phyloP scores from a whole-genome alignment of 768 basidiomycete genomes.

The Pleurotus salmoneostramineus region DNA sequence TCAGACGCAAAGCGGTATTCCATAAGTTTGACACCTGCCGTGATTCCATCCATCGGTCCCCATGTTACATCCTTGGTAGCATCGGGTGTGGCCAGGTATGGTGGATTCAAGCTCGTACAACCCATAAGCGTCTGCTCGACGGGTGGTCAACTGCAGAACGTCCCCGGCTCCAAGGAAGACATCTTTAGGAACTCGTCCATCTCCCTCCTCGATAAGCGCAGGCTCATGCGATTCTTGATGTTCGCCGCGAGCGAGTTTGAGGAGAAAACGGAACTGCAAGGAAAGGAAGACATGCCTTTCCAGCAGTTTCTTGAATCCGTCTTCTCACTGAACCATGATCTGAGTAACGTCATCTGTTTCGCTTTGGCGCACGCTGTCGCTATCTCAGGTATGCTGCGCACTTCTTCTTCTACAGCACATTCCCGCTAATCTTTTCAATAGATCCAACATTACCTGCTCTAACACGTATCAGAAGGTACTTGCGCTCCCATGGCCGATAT shows the following conservation, averaged over 20 bases:
- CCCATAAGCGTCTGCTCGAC: slow-evolving; percentile 57
- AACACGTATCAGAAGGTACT: slow-evolving; percentile 64
- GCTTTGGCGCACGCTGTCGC: slow-evolving; percentile 72
- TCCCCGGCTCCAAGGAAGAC: slow-evolving; percentile 90
- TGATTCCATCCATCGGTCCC: slow-evolving; percentile 77
- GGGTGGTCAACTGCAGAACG: slow-evolving; percentile 47
- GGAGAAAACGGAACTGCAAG: slow-evolving; percentile 48
- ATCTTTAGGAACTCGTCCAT: slow-evolving; percentile 85
- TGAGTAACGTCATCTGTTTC: slow-evolving; percentile 63
- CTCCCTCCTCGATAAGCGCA: slow-evolving; percentile 77
- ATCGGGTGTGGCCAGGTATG: slow-evolving; percentile 87
- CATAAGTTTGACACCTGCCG: slow-evolving; percentile 76
- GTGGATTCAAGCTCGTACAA: slow-evolving; percentile 84
- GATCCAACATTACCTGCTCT: slow-evolving; percentile 69
- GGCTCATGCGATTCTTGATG: slow-evolving; percentile 88
- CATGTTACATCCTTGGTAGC: slow-evolving; percentile 74
- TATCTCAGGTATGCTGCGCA: slow-evolving; percentile 42
- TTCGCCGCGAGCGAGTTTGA: slow-evolving; percentile 81
- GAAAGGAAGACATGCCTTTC: slow-evolving; percentile 55
- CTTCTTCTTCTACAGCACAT: slow-evolving; percentile 1
- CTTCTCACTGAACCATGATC: slow-evolving; percentile 59
- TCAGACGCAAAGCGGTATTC: slow-evolving; percentile 74
- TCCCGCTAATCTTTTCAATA: slow-evolving; percentile 21
- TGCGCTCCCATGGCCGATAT: slow-evolving; percentile 81
- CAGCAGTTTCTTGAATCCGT: slow-evolving; percentile 55